Evolutionary conservation across 2,329 filamentous ascomycete species (phyloP).

Genomic region (Ophiocordyceps camponoti-saundersi): DNA sequence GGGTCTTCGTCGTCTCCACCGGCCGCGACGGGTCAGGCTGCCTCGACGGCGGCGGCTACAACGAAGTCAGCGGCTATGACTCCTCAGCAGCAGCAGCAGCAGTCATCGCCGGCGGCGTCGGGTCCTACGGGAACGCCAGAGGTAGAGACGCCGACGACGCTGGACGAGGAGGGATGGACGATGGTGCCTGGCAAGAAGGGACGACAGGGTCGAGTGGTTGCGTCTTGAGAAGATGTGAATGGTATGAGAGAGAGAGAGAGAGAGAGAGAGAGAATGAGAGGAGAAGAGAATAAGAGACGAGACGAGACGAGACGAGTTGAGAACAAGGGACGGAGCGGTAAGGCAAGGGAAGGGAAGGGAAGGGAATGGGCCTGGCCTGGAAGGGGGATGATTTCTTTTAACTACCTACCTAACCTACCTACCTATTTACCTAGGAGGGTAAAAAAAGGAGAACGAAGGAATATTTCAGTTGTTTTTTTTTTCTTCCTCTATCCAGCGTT

Average conservation of each 20-base stretch:
- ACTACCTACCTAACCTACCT: too few species aligned
- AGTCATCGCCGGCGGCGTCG: slow-evolving; percentile 4
- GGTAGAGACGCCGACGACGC: slow-evolving; percentile 16
- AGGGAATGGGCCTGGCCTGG: not conserved
- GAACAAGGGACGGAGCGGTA: not conserved
- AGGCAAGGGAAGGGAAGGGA: not conserved
- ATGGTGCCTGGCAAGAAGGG: slow-evolving; percentile 28
- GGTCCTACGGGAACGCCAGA: slow-evolving; percentile 9
- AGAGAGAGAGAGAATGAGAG: not conserved
- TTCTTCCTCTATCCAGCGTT: not conserved
- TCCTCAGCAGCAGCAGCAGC: slow-evolving; percentile 11
- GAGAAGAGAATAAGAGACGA: not conserved
- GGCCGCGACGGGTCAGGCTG: not conserved
- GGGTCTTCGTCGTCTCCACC: slow-evolving; percentile 18
- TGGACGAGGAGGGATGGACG: slow-evolving; percentile 48
- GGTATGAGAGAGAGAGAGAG: not conserved
- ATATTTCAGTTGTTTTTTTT: slow-evolving; percentile 6
- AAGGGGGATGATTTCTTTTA: too few species aligned
- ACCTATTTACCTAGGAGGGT: too few species aligned
- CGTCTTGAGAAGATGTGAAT: slow-evolving; percentile 4
- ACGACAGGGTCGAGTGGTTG: slow-evolving; percentile 15
- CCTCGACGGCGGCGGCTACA: slow-evolving; percentile 7
- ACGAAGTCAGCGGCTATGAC: not conserved
- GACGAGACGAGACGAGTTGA: not conserved
- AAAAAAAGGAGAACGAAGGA: slow-evolving; percentile 13